phyloP scores from a whole-genome alignment of 2,329 filamentous ascomycete genomes.

The Lecanicillium sp. region DNA sequence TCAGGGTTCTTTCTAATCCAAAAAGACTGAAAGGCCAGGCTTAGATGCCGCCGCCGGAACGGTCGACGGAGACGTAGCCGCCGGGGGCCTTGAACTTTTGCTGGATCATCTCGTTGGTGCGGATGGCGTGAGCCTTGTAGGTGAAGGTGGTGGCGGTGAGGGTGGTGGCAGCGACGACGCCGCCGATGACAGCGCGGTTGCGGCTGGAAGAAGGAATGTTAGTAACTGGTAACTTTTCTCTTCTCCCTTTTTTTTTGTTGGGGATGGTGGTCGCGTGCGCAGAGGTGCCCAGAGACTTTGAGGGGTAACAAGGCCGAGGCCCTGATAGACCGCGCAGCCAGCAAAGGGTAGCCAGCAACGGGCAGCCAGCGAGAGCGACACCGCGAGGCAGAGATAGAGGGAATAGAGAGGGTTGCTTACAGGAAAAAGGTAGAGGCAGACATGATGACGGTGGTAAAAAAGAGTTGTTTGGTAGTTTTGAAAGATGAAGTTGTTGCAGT shows the following conservation, averaged over 20 bases:
- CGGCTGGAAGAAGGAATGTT: slow-evolving; percentile 25
- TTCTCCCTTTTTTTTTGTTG: not conserved
- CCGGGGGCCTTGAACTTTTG: slow-evolving; percentile 29
- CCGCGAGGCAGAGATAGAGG: no score
- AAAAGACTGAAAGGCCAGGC: no score
- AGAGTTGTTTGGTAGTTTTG: no score
- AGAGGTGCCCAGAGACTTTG: no score
- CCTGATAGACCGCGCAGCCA: no score
- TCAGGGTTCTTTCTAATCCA: no score
- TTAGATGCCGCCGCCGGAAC: slow-evolving; percentile 43
- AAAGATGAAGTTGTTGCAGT: no score
- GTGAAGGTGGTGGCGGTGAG: slow-evolving; percentile 24
- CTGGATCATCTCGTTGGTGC: slow-evolving; percentile 39
- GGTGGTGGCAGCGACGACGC: slow-evolving; percentile 26
- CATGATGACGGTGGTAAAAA: no score
- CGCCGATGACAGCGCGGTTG: slow-evolving; percentile 31
- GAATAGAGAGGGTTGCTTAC: not conserved
- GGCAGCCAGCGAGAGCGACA: no score
- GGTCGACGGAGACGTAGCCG: slow-evolving; percentile 46
- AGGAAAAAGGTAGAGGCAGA: not conserved
- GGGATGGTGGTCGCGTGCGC: slow-evolving; percentile 1
- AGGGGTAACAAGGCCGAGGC: no score
- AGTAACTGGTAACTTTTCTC: not conserved
- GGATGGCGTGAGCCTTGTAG: slow-evolving; percentile 32
- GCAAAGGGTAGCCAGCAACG: no score